Percentiles rank a stretch among this genome's conserved stretches.
phyloP scores from a whole-genome alignment of 2,329 filamentous ascomycete genomes.

The Penicillium freii region DNA sequence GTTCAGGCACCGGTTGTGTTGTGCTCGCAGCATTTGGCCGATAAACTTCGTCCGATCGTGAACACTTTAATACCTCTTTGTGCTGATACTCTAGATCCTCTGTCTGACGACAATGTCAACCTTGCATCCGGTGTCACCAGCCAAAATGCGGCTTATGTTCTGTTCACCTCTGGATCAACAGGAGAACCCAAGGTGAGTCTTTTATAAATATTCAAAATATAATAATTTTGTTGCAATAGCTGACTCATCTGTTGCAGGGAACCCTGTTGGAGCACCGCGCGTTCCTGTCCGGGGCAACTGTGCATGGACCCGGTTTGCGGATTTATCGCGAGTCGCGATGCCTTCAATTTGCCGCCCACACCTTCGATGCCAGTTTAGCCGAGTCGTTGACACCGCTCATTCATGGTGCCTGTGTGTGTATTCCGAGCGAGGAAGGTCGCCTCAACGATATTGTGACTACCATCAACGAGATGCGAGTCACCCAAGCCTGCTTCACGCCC shows the following conservation, averaged over 20 bases:
- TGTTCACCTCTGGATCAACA: conserved; percentile 60
- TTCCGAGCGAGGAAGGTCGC: conserved; percentile 53
- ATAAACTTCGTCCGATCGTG: conserved; percentile 21
- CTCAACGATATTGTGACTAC: conserved; percentile 50
- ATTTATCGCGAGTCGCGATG: conserved; percentile 56
- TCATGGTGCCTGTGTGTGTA: conserved; percentile 58
- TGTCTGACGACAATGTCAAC: conserved; percentile 18
- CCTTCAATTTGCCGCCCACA: conserved; percentile 57
- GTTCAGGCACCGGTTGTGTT: conserved; percentile 36
- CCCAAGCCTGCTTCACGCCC: conserved; percentile 59
- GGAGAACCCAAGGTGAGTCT: conserved; percentile 50
- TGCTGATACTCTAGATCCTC: conserved; percentile 22
- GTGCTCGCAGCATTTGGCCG: conserved; percentile 31
- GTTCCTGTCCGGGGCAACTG: conserved; percentile 55
- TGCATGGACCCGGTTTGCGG: conserved; percentile 51
- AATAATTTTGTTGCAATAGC: not conserved
- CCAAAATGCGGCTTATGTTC: conserved; percentile 50
- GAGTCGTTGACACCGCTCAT: conserved; percentile 56
- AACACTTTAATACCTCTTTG: conserved; percentile 33
- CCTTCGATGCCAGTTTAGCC: conserved; percentile 55
- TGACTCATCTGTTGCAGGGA: conserved; percentile 40
- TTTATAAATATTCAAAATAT: not conserved
- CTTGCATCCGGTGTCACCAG: conserved; percentile 29
- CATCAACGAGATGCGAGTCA: conserved; percentile 55
- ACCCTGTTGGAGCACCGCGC: conserved; percentile 63